Base-by-base conservation (phyloP, 2,329 filamentous ascomycete species). In the Colletotrichum higginsianum region DNA sequence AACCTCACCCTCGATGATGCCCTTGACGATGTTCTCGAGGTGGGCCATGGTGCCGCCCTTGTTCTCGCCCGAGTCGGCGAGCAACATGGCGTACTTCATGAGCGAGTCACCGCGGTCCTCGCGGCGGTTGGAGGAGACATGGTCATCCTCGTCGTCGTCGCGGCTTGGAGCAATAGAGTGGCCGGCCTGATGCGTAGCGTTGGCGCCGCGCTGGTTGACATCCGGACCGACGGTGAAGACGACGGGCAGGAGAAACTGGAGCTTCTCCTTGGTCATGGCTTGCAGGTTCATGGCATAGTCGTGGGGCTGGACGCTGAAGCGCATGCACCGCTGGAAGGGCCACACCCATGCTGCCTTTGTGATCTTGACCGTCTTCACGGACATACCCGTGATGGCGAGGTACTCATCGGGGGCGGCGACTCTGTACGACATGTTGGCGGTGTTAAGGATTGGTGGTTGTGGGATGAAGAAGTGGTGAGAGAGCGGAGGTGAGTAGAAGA, bases 251-350 rank as follows among this genome's bases (percentile, higher is more conserved):
- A 91, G 87, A 79, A 96, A 95, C 74, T 95, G 93, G 3, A 96
- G 87, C 81, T 97, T 97, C 84, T 97, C 94, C 76, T 92, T 90
- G 21, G 94, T 97, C 94, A 97, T 97, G 67, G 94, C 94, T 79
- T 95, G 93, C 2, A 97, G 85, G 67, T 91, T 91, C 87, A 97
- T 93, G 70, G 89, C 90, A 82, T 96, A 96, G 82, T 97, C 94
- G 78, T 94, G 93, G 0, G 93, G 92, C 75, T 91, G 91, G 77
- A 93, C 91, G 73, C 86, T 79, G 81, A 89, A 89, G 77, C 87
- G 86, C 67, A 83, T 86, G 80, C 84, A 90, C 78, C 90, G 88
- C 82, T 95, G 93, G 74, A 93, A 90, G 66, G 93, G 93, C 82
- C 87, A 88, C 21, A 94, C 86, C 84, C 92, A 91, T 66, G 91